A percentile compares a stretch with the other conserved stretches of the same genome.
These are phyloP conservation scores for Saccharomyces cerevisiae DNA, from an alignment of 805 yeast genomes.

Conservation along the genomic window DNA sequence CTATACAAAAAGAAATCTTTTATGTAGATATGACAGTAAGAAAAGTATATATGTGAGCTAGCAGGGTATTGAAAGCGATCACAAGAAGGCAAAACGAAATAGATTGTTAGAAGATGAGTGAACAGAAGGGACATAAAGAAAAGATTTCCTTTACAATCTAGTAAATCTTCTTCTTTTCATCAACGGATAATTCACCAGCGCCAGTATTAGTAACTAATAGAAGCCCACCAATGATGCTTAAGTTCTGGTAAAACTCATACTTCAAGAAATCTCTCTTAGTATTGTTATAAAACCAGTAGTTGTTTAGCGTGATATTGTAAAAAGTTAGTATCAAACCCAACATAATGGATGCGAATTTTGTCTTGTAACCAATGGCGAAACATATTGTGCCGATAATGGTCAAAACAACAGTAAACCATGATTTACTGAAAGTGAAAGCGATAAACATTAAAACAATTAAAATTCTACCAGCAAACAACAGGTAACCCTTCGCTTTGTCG, in stretches of 20 bases:
- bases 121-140: neutral
- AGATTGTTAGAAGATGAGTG: neutral
- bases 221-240: conserved; percentile 91
- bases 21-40: neutral
- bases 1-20: neutral
- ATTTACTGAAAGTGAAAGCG: conserved; percentile 72
- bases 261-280: conserved; percentile 78
- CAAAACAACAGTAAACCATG: conserved; percentile 59
- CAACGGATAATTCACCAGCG: conserved; percentile 89
- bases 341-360: conserved; percentile 74
- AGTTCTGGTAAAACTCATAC: conserved; percentile 90
- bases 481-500: conserved; percentile 57
- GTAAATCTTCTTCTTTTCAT: conserved; percentile 91
- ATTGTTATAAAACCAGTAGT: conserved; percentile 74
- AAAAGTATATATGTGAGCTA: neutral
- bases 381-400: conserved; percentile 68
- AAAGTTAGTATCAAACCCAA: conserved; percentile 61
- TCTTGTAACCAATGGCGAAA: conserved; percentile 87
- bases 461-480: conserved; percentile 81
- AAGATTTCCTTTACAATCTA: conserved; percentile 18
- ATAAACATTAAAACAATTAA: conserved; percentile 77
- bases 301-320: conserved; percentile 74
- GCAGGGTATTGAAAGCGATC: neutral
- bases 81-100: neutral
- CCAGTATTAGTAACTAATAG: conserved; percentile 88